A percentile compares a stretch with the other conserved stretches of the same genome.
These are phyloP conservation scores for Cyberlindnera nakhonratchasimensis DNA, from an alignment of 805 yeast genomes.

Conservation along the genomic window DNA sequence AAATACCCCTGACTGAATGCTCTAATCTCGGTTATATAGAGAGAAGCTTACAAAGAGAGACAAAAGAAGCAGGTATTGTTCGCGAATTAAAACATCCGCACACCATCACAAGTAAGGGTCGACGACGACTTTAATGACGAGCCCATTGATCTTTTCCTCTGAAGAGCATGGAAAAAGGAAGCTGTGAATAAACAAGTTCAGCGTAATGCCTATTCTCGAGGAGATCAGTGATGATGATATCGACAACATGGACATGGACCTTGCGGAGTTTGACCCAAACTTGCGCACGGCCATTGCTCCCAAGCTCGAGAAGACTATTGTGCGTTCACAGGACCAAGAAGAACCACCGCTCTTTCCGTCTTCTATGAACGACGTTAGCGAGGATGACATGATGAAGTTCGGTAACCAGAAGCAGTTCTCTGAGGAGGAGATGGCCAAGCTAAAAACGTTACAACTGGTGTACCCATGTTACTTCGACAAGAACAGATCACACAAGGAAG, in stretches of 20 bases:
- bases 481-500: conserved; percentile 69
- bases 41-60: too few species aligned
- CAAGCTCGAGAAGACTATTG: conserved; percentile 54
- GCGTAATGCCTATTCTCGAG: conserved; percentile 73
- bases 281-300: conserved; percentile 72
- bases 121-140: too few species aligned
- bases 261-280: conserved; percentile 82
- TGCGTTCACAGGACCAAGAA: conserved; percentile 54
- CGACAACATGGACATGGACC: conserved; percentile 90
- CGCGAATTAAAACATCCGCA: too few species aligned
- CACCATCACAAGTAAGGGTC: too few species aligned
- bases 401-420: conserved; percentile 32
- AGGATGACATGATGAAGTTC: conserved; percentile 2
- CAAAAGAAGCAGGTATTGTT: too few species aligned
- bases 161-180: too few species aligned
- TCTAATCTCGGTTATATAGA: too few species aligned
- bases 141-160: too few species aligned
- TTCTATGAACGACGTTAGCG: too few species aligned
- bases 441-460: conserved; percentile 66
- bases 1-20: too few species aligned
- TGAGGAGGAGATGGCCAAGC: conserved; percentile 58
- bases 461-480: conserved; percentile 94
- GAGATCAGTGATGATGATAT: conserved; percentile 78
- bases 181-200: too few species aligned
- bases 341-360: conserved; percentile 12